Conservation (phyloP, 2,329 filamentous ascomycete genomes). For the Thermothelomyces thermophilus region DNA sequence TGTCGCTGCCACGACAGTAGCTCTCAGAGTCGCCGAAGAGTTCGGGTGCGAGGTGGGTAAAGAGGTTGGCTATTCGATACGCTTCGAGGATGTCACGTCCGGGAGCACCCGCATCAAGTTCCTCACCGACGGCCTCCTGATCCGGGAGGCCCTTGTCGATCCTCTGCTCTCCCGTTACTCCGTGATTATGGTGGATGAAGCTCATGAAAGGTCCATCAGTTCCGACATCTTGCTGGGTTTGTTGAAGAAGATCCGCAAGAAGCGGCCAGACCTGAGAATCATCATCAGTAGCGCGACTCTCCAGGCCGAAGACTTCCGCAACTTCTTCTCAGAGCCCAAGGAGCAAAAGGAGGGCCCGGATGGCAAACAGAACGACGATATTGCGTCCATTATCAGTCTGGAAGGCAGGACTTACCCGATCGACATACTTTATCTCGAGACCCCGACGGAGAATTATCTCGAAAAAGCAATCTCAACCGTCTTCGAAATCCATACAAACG, state of each 20-base stretch:
- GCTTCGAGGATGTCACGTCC: conserved; percentile 87
- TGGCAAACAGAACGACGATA: conserved; percentile 29
- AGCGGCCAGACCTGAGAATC: conserved; percentile 73
- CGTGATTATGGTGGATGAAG: conserved; percentile 96
- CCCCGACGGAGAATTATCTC: conserved; percentile 78
- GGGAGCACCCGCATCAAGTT: conserved; percentile 86
- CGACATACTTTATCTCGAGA: conserved; percentile 73
- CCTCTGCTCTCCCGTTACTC: conserved; percentile 86
- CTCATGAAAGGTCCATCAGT: conserved; percentile 87
- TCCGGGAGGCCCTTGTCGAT: conserved; percentile 89
- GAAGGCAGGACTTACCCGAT: conserved; percentile 87
- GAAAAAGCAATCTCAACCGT: conserved; percentile 76
- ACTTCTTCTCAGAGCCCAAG: conserved; percentile 57
- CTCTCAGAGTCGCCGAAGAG: conserved; percentile 83
- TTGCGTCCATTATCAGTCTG: conserved; percentile 66
- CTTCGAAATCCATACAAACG: conserved; percentile 77
- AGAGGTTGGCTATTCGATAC: conserved; percentile 87
- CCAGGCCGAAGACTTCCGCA: conserved; percentile 77
- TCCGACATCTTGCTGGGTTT: conserved; percentile 87
- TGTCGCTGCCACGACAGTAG: conserved; percentile 86
- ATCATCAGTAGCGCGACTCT: conserved; percentile 91
- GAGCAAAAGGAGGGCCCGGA: conserved; percentile 33
- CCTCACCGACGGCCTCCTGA: conserved; percentile 83
- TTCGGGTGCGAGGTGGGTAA: conserved; percentile 79
- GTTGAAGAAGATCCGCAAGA: conserved; percentile 81